A percentile compares a stretch with the other conserved stretches of the same genome.
These are phyloP conservation scores for Graphilbum sp. DNA, from an alignment of 2,329 filamentous ascomycete species.

Conservation along the genomic window DNA sequence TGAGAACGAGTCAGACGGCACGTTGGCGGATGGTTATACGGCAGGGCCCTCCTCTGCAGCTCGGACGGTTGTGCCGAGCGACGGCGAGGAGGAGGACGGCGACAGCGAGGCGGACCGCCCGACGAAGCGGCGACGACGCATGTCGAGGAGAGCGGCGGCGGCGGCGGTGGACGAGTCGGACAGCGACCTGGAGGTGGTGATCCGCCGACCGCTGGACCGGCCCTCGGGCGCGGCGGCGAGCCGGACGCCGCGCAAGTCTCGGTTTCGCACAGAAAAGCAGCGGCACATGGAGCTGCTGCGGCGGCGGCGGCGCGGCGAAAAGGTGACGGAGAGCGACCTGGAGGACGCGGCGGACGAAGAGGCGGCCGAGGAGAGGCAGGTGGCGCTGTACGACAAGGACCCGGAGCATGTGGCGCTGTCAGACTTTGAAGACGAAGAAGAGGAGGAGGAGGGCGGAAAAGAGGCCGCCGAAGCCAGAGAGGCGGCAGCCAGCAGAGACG, in stretches of 20 bases:
- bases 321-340: constrained; percentile 11
- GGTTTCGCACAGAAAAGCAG: constrained; percentile 3
- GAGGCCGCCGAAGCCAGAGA: neutral
- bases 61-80: constrained; percentile 8
- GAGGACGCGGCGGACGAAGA: neutral
- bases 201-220: no score
- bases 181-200: neutral
- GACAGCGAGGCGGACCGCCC: neutral
- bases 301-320: constrained; percentile 14
- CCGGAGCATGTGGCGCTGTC: constrained; percentile 13
- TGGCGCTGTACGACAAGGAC: constrained; percentile 16
- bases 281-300: constrained; percentile 15
- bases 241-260: neutral
- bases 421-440: constrained; percentile 19
- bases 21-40: constrained; percentile 8
- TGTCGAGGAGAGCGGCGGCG: neutral
- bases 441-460: constrained; percentile 4
- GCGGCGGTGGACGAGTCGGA: neutral
- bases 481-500: constrained; percentile 2
- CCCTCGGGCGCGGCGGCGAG: neutral
- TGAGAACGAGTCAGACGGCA: neutral
- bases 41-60: constrained; percentile 13
- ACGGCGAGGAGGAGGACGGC: constrained; percentile 5
- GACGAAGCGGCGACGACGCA: neutral
- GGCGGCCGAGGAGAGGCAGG: constrained; percentile 6